Base-by-base conservation (phyloP, 2,329 filamentous ascomycete species). In the Exophiala alcalophila region DNA sequence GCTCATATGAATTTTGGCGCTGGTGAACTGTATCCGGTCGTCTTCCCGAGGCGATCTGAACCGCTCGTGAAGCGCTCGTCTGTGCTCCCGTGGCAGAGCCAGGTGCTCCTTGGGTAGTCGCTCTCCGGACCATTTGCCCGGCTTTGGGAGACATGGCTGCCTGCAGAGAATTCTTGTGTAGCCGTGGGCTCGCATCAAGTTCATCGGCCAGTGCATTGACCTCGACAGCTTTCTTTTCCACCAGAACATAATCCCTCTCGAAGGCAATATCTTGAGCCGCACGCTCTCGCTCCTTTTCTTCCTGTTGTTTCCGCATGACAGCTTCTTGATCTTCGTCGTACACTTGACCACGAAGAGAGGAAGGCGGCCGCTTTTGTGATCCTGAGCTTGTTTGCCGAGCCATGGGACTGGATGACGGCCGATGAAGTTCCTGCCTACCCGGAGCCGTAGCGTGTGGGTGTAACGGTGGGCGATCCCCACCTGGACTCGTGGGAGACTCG, bases 121-220 rank as follows among this genome's bases (percentile, higher is more conserved):
- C 80, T 53, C 89, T 79, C 43, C 89, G 83, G 29, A 83, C 70
- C 59, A 92, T 79, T 15, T 78, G 73, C 7, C 78, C 78, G 6
- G 78, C 69, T 50, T 81, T 76, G 4, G 76, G 71, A 28, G 77
- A 72, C 20, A 68, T 61, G 16, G 65, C 60, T 15, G 63, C 61
- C 24, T 72, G 64, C 52, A 74, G 63, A 47, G 73, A 61, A 16
- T 59, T 62, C 30, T 66, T 66, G 53, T 78, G 74, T 15, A 81
- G 67, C 35, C 81, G 81, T 33, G 86, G 85, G 58, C 86, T 91
- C 38, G 89, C 85, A 30, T 88, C 90, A 60, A 98, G 72, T 65
- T 97, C 91, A 64, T 98, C 92, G 15, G 92, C 92, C 58, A 98
- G 84, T 2, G 92, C 92, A 63, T 98, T 97, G 36, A 98, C 91